Conservation (phyloP, 768 basidiomycete species). For the Leucocoprinus leucothites region DNA sequence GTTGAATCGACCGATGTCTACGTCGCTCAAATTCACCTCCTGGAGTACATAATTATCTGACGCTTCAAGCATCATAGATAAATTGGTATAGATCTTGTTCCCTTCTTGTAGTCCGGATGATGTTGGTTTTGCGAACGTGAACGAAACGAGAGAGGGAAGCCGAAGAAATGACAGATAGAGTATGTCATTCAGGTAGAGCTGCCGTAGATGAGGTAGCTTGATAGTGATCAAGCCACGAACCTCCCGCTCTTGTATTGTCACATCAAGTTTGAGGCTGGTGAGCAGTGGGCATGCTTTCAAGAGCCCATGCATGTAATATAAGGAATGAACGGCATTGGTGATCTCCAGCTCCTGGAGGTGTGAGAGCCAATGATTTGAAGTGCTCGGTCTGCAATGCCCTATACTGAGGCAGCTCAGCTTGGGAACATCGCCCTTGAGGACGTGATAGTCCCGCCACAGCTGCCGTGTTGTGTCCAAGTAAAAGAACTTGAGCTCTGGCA, state of each 20-base stretch:
- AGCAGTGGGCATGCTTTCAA: slow-evolving; percentile 7
- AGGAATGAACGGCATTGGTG: slow-evolving; percentile 4
- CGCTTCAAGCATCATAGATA: slow-evolving; percentile 7
- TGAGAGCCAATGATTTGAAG: slow-evolving; percentile 10
- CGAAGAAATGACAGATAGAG: slow-evolving; percentile 12
- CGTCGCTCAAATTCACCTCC: slow-evolving; percentile 3
- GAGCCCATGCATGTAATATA: slow-evolving; percentile 10
- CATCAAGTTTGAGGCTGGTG: slow-evolving; percentile 8
- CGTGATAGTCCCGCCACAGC: slow-evolving; percentile 11
- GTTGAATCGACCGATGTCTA: slow-evolving; percentile 8
- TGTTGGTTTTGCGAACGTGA: neutral
- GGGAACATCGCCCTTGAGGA: slow-evolving; percentile 5
- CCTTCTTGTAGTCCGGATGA: slow-evolving; percentile 5
- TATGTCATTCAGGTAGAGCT: slow-evolving; percentile 5
- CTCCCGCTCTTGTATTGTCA: slow-evolving; percentile 9
- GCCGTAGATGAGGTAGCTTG: neutral
- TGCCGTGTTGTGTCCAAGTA: slow-evolving; percentile 11
- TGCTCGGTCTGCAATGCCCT: slow-evolving; percentile 12
- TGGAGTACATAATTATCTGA: slow-evolving; percentile 4
- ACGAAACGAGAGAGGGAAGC: slow-evolving; percentile 4
- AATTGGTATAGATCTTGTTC: slow-evolving; percentile 1
- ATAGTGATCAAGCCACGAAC: neutral
- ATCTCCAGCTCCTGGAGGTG: slow-evolving; percentile 8
- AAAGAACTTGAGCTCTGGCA: slow-evolving; percentile 8
- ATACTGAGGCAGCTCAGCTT: slow-evolving; percentile 2